phyloP scores from a whole-genome alignment of 2,329 filamentous ascomycete genomes.

The Teratosphaeria pseudoeucalypti region DNA sequence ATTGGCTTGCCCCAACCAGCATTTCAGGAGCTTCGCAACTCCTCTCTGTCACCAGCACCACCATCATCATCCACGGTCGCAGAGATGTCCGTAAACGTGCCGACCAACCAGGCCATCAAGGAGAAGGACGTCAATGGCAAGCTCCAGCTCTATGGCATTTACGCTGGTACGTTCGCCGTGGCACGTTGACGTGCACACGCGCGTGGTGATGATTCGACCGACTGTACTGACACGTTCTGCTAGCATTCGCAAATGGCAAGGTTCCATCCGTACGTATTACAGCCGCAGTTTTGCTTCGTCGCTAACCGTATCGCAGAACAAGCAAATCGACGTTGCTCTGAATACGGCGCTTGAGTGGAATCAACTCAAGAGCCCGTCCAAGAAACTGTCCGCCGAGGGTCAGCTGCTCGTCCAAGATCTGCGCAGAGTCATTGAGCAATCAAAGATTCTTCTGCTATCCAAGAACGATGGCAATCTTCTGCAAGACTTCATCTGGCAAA shows the following conservation, averaged over 20 bases:
- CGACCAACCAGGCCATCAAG: slow-evolving; percentile 63
- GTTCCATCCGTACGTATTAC: slow-evolving; percentile 63
- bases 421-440: slow-evolving; percentile 68
- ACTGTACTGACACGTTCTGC: slow-evolving; percentile 10
- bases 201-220: slow-evolving; percentile 2
- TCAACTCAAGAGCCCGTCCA: slow-evolving; percentile 58
- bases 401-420: slow-evolving; percentile 67
- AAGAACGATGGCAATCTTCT: slow-evolving; percentile 94
- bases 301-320: slow-evolving; percentile 50
- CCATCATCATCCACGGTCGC: background rate
- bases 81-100: slow-evolving; percentile 52
- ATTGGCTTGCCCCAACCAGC: background rate
- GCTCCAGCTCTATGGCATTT: slow-evolving; percentile 88
- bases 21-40: background rate
- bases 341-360: slow-evolving; percentile 74
- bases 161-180: slow-evolving; percentile 42
- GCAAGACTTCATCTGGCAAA: slow-evolving; percentile 96
- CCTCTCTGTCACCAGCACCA: background rate
- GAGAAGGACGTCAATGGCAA: slow-evolving; percentile 84
- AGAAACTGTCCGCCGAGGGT: slow-evolving; percentile 73
- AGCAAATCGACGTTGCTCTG: slow-evolving; percentile 88
- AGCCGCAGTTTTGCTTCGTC: background rate
- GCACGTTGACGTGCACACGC: background rate
- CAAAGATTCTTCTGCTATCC: slow-evolving; percentile 73
- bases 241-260: slow-evolving; percentile 80